Evolutionary conservation across 139 green algal species (phyloP).

Genomic region (Desmodesmus armatus): DNA sequence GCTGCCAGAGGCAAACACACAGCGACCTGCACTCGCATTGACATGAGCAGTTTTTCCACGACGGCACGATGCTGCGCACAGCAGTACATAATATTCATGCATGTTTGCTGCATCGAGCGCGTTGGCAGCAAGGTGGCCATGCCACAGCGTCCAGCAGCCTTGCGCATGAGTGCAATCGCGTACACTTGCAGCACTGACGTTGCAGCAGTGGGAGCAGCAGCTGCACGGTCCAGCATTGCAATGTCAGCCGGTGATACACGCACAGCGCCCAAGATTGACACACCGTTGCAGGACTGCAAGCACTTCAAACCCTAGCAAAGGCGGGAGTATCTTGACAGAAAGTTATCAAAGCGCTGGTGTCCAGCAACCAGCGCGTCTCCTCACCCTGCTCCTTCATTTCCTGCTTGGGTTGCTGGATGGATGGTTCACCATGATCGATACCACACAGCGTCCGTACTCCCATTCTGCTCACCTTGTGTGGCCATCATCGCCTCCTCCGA

Average conservation of each 20-base stretch:
- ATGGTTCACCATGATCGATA: neutral
- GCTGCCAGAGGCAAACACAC: conserved; percentile 87
- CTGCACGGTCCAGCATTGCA: neutral
- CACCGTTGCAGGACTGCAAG: neutral
- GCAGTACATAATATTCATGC: too few species aligned
- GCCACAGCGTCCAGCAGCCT: too few species aligned
- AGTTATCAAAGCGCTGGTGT: too few species aligned
- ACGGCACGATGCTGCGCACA: too few species aligned
- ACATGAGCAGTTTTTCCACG: too few species aligned
- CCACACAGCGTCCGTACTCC: neutral
- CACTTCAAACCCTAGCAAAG: neutral
- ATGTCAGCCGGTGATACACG: neutral
- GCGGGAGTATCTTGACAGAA: too few species aligned
- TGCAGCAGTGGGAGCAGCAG: conserved; percentile 11
- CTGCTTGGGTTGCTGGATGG: neutral
- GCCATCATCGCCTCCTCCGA: conserved; percentile 68
- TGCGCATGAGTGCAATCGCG: neutral
- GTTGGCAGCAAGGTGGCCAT: too few species aligned
- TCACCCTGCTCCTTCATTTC: neutral
- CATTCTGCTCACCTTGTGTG: conserved; percentile 47
- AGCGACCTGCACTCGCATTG: conserved; percentile 61
- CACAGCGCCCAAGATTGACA: neutral
- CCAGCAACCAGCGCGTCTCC: too few species aligned
- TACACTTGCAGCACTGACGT: neutral
- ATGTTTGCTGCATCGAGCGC: too few species aligned